phyloP scores from a whole-genome alignment of 1,284 basidiomycete species.

The Pseudozyma sp. region DNA sequence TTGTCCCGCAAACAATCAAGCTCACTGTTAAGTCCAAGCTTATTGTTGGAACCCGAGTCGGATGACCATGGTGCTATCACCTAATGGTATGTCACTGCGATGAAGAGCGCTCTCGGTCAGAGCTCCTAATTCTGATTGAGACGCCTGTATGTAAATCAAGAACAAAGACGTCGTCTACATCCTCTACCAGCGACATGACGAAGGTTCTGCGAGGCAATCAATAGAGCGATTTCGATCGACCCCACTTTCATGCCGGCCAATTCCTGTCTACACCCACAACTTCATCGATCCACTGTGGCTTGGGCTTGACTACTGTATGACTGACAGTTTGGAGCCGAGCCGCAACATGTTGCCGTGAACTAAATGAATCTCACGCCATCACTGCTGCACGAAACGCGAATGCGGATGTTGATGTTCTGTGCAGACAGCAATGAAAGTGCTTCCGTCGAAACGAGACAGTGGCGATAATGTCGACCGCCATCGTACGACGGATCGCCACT shows the following conservation, averaged over 20 bases:
- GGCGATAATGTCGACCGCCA: neutral
- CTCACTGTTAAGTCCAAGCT: neutral
- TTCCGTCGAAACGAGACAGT: neutral
- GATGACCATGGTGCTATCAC: neutral
- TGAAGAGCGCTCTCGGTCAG: too few relatives aligned
- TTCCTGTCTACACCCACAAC: neutral
- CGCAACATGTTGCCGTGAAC: conserved; percentile 8
- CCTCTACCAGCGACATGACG: neutral
- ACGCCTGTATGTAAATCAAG: too few relatives aligned
- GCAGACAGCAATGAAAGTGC: neutral
- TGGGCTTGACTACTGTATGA: neutral
- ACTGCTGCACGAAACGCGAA: neutral
- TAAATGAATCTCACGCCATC: neutral
- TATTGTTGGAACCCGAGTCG: conserved; percentile 4
- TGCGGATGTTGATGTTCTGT: too few relatives aligned
- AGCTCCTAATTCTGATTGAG: too few relatives aligned
- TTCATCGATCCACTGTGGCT: neutral
- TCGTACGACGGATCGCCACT: too few relatives aligned
- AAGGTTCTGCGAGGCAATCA: neutral
- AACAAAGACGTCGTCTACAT: too few relatives aligned
- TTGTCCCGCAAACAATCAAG: conserved; percentile 2
- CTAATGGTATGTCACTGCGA: too few relatives aligned
- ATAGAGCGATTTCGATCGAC: neutral
- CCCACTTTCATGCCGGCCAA: neutral
- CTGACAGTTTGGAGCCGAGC: conserved; percentile 14